phyloP scores from a whole-genome alignment of 2,329 filamentous ascomycete genomes.

The Beauveria sp. region DNA sequence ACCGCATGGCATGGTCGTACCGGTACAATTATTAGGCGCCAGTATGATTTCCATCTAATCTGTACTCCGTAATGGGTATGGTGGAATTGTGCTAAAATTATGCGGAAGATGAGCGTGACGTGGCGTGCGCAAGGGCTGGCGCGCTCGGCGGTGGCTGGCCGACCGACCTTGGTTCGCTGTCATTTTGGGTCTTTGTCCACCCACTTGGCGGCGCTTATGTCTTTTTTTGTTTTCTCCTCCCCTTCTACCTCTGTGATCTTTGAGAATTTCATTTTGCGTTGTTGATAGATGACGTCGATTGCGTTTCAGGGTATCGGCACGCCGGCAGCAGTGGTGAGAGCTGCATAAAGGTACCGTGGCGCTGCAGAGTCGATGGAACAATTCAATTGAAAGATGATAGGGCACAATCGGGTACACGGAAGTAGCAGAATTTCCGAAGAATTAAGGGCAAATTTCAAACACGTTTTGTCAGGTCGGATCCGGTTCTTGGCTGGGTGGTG shows the following conservation, averaged over 20 bases:
- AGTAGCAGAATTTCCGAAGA: background rate
- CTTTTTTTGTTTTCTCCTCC: background rate
- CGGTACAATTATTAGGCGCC: background rate
- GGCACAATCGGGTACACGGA: conserved; percentile 8
- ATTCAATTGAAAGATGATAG: background rate
- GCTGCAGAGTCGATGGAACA: background rate
- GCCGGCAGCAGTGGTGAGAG: background rate
- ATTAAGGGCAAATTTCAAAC: background rate
- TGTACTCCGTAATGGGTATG: background rate
- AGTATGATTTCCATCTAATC: background rate
- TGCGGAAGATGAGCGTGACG: background rate
- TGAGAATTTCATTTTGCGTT: background rate
- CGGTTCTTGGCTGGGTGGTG: background rate
- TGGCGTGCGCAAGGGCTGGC: background rate
- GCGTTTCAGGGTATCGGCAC: background rate
- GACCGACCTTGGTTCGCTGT: background rate
- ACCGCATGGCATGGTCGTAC: background rate
- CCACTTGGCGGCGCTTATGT: background rate
- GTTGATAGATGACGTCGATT: background rate
- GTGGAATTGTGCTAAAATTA: background rate
- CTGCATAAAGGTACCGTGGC: background rate
- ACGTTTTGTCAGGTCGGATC: background rate
- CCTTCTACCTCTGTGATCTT: too few relatives aligned
- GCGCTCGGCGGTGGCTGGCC: background rate
- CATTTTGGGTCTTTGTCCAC: background rate